phyloP scores from a whole-genome alignment of 2,329 filamentous ascomycete species.

The Exophiala sp. region DNA sequence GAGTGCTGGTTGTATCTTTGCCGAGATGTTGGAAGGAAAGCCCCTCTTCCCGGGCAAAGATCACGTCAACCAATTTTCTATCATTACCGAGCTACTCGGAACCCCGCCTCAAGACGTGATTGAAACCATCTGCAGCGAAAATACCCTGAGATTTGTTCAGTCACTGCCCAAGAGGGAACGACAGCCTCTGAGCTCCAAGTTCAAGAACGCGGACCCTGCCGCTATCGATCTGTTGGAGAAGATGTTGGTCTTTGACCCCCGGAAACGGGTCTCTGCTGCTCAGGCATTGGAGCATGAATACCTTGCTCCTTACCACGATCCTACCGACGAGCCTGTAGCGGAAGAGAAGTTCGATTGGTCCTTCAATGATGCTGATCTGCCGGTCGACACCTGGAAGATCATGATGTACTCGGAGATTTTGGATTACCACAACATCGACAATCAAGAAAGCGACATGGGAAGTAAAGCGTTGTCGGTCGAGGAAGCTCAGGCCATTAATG shows the following conservation, averaged over 20 bases:
- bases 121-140: constrained; percentile 96
- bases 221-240: constrained; percentile 89
- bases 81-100: constrained; percentile 94
- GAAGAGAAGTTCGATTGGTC: constrained; percentile 99
- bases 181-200: constrained; percentile 79
- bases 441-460: constrained; percentile 28
- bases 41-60: constrained; percentile 98
- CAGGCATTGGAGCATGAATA: constrained; percentile 88
- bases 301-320: constrained; percentile 92
- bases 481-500: constrained; percentile 27
- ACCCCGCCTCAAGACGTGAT: constrained; percentile 98
- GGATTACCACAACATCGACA: constrained; percentile 92
- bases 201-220: constrained; percentile 88
- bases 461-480: constrained; percentile 25
- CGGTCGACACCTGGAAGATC: constrained; percentile 99
- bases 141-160: constrained; percentile 94
- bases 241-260: constrained; percentile 98
- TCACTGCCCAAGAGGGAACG: constrained; percentile 92
- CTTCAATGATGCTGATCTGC: constrained; percentile 95
- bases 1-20: constrained; percentile 98
- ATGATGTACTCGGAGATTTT: constrained; percentile 99
- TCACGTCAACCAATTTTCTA: constrained; percentile 98
- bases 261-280: constrained; percentile 82
- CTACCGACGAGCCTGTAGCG: constrained; percentile 88
- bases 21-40: constrained; percentile 98